phyloP scores from a whole-genome alignment of 257 asterid genomes.

The Paraleonurus japonicus region DNA sequence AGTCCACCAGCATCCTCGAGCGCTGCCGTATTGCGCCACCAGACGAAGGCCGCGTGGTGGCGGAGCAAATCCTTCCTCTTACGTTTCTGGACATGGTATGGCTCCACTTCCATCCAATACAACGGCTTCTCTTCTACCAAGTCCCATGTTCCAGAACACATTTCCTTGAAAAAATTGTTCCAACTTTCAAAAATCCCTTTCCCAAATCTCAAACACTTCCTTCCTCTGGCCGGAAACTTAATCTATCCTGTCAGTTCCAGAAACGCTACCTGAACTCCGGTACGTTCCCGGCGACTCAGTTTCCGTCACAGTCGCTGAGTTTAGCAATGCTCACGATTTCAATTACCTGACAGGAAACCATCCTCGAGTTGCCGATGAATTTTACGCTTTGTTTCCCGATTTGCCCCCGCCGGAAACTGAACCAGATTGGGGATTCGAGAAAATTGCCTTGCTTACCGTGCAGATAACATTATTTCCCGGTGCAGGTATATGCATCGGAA shows the following conservation, averaged over 20 bases:
- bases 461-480: slow-evolving; percentile 47
- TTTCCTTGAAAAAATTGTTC: slow-evolving; percentile 37
- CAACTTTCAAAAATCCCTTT: slow-evolving; percentile 40
- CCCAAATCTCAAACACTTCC: slow-evolving; percentile 40
- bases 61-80: slow-evolving; percentile 28
- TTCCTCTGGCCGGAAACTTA: slow-evolving; percentile 42
- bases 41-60: slow-evolving; percentile 15
- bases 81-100: slow-evolving; percentile 37
- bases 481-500: slow-evolving; percentile 40
- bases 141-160: slow-evolving; percentile 32
- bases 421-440: not conserved
- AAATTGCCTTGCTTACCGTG: slow-evolving; percentile 31
- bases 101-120: slow-evolving; percentile 39
- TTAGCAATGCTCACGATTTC: slow-evolving; percentile 27
- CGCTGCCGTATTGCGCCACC: slow-evolving; percentile 38
- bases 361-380: slow-evolving; percentile 31
- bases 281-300: slow-evolving; percentile 42
- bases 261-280: slow-evolving; percentile 28
- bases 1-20: slow-evolving; percentile 23
- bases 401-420: slow-evolving; percentile 22
- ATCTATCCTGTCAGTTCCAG: slow-evolving; percentile 16
- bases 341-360: slow-evolving; percentile 31
- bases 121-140: slow-evolving; percentile 44
- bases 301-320: slow-evolving; percentile 35
- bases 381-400: slow-evolving; percentile 32